A percentile compares a stretch with the other conserved stretches of the same genome.
These are phyloP conservation scores for Massariosphaeria phaeospora DNA, from an alignment of 495 filamentous ascomycete genomes.

Conservation along the genomic window DNA sequence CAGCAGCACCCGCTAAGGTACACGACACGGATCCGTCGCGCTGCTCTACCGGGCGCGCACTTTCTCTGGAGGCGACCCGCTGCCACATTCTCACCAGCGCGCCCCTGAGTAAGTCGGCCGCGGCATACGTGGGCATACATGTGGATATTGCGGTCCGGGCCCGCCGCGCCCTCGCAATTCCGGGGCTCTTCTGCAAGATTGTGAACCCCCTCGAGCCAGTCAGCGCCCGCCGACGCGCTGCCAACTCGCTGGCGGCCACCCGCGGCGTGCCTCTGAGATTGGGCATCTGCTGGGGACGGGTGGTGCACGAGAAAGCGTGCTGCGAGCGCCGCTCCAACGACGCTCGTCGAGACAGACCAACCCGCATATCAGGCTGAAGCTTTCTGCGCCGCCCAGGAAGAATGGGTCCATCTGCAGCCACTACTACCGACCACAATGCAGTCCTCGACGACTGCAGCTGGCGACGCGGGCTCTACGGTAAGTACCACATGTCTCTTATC, in stretches of 20 bases:
- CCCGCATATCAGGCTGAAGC: conserved; percentile 35
- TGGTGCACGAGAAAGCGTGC: conserved; percentile 5
- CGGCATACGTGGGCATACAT: conserved; percentile 3
- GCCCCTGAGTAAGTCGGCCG: too few species aligned
- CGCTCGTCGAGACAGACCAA: neutral
- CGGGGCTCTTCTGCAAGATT: conserved; percentile 20
- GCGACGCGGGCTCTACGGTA: conserved; percentile 10
- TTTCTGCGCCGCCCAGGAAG: conserved; percentile 22
- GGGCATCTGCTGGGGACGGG: neutral
- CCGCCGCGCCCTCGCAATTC: conserved; percentile 12
- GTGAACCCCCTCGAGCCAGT: conserved; percentile 5
- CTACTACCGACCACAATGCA: conserved; percentile 26
- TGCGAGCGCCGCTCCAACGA: conserved; percentile 1
- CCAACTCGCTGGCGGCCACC: too few species aligned
- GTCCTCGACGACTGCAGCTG: conserved; percentile 12
- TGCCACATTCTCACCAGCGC: too few species aligned
- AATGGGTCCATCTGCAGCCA: conserved; percentile 27
- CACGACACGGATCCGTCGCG: conserved; percentile 12
- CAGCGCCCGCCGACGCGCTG: too few species aligned
- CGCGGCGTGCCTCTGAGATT: conserved; percentile 1
- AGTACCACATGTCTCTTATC: conserved; percentile 33
- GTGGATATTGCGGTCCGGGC: conserved; percentile 9
- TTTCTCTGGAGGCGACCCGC: conserved; percentile 24
- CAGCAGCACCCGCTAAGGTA: conserved; percentile 16
- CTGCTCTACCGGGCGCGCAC: conserved; percentile 9